Evolutionary conservation across 345 rosid genomes (phyloP), one percentile per base, ranked within the genome.

Genomic region (Rhodamnia rubescens): DNA sequence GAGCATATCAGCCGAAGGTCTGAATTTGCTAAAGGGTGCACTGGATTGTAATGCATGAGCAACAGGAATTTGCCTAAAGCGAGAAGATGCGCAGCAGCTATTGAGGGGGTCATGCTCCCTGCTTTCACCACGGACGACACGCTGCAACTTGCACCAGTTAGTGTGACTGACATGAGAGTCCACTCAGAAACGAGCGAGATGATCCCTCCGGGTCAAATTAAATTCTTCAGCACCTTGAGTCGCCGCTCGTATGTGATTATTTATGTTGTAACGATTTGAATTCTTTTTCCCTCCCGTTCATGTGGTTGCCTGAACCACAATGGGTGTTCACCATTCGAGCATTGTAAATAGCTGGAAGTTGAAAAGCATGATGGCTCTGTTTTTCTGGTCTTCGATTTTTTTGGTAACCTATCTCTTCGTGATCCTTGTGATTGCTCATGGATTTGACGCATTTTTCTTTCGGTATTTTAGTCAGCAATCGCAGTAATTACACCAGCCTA

Each of bases 1-100:
- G 86, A 97, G 98, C 88, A 95, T 97, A 88, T 97, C 99, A 1
- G 91, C 96, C 2, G 99, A 95, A 91, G 98, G 98, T 61, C 90
- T 96, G 86, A 93, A 96, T 89, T 87, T 95, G 75, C 93, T 97
- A 11, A 97, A 96, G 91, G 98, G 96, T 8, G 95, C 89, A 36
- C 89, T 95, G n/a, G 98, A 95, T 82, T n/a, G 94, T 13, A 89
- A 93, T 91, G 85, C 93, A 20, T 93, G 92, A 92, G 81, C 32
- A 24, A 27, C 29, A 8, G 55, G 47, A 52, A 44, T 83, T 50
- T 53, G 40, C 59, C 53, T 29, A 53, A 82, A 51, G 74, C 18
- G 58, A 50, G 42, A 29, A 16, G 74, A 80, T 32, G 21, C 24
- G 50, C 61, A 29, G 83, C 75, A 24, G 74, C 86, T 29, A 42